Base-by-base conservation (phyloP, 331 rosid species). In the Pyrus hybrid region DNA sequence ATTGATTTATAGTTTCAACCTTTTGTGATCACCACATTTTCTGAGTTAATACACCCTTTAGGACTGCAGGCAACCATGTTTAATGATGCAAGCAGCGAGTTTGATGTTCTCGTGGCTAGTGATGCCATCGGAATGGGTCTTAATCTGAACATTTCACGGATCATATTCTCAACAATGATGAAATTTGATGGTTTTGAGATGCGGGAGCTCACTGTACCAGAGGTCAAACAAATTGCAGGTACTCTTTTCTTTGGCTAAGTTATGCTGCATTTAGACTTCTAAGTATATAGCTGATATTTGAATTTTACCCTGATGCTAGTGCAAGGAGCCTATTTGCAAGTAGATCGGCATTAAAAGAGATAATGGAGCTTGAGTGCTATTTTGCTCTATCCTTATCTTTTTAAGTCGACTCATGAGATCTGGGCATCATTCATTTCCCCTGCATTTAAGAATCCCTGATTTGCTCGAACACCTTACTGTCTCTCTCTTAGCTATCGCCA, bases 91-190 rank as follows among this genome's bases (percentile, higher is more conserved):
- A 85, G 86, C 73, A 90, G 92, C 6, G 96, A 94, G 86, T 89
- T 89, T 82, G 97, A 94, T 89, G 97, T 94, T 83, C 97, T 94
- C 69, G 97, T 94, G 82, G 96, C 97, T 76, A 94, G 97, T 76
- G 97, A 94, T 87, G 97, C 97, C 74, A 88, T 94, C 62, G 97
- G 96, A 80, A 94, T 94, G 99, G 99, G 99, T 74, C 97, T 94
- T 76, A 94, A 94, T 91, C 84, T 94, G 78, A 94, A 94, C 84
- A 94, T 94, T 80, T 92, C 99, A 67, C 84, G 99, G 85, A 90
- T 94, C 76, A 88, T 94, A 84, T 94, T 92, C 85, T 94, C 99
- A 80, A 81, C 93, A 17, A 80, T 85, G 93, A 80, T 58, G 83
- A 92, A 94, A 83, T 94, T 92, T 85, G 96, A 94, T 66, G 97